A percentile compares a stretch with the other conserved stretches of the same genome.
phyloP scores from a whole-genome alignment of 2,329 filamentous ascomycete genomes.

The Hymenotorrendiella dingleyae region DNA sequence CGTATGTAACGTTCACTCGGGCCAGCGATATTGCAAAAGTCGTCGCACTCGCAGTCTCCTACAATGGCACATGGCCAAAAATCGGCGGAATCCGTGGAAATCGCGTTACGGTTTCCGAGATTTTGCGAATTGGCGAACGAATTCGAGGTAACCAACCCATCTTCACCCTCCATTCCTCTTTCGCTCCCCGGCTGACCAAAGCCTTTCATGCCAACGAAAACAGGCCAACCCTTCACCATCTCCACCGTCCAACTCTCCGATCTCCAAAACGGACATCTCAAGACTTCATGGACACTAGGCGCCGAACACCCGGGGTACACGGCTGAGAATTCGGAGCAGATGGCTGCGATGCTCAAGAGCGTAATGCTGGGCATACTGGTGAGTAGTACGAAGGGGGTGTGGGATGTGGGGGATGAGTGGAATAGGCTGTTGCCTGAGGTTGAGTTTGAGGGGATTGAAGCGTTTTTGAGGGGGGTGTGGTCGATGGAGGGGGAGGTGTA shows the following conservation, averaged over 20 bases:
- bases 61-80: slow-evolving; percentile 29
- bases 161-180: not conserved
- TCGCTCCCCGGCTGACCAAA: not conserved
- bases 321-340: slow-evolving; percentile 26
- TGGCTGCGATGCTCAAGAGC: slow-evolving; percentile 30
- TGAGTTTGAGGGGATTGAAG: slow-evolving; percentile 35
- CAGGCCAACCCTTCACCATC: slow-evolving; percentile 34
- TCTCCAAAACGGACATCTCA: slow-evolving; percentile 38
- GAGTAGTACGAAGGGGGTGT: slow-evolving; percentile 36
- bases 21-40: slow-evolving; percentile 38
- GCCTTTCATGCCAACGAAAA: slow-evolving; percentile 12
- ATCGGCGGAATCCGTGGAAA: slow-evolving; percentile 30
- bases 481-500: slow-evolving; percentile 22
- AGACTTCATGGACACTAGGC: slow-evolving; percentile 37
- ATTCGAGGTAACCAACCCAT: slow-evolving; percentile 33
- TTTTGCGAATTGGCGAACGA: slow-evolving; percentile 35
- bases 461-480: slow-evolving; percentile 34
- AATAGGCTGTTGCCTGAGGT: slow-evolving; percentile 41
- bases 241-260: slow-evolving; percentile 43
- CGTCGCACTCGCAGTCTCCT: slow-evolving; percentile 29
- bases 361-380: slow-evolving; percentile 38
- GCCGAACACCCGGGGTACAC: slow-evolving; percentile 31
- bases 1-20: slow-evolving; percentile 39
- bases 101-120: slow-evolving; percentile 20
- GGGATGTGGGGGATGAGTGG: slow-evolving; percentile 38